These are phyloP conservation scores for Actinidia arguta DNA, from an alignment of 179 eudicot species.

Conservation along the genomic window DNA sequence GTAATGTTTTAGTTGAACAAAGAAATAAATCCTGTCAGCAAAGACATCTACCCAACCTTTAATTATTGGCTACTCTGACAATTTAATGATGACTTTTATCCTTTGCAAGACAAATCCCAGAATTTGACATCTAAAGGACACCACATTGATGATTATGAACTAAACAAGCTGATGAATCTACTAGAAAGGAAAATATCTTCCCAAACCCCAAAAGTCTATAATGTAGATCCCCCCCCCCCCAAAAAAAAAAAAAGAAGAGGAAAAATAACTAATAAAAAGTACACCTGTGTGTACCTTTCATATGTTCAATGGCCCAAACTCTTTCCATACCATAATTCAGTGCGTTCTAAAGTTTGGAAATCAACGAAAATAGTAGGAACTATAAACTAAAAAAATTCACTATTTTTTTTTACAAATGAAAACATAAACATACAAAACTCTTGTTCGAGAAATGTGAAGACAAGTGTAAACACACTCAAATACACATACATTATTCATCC, in stretches of 20 bases:
- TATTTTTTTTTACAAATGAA: too few species aligned
- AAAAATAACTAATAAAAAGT: slow-evolving; percentile 16
- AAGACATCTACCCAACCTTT: neutral
- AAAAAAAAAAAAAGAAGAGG: neutral
- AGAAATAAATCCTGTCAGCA: too few species aligned
- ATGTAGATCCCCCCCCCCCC: neutral
- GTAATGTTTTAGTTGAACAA: neutral
- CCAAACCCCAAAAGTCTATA: neutral
- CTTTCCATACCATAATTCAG: slow-evolving; percentile 95
- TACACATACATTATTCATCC: too few species aligned
- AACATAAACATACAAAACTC: too few species aligned
- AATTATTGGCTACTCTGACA: neutral
- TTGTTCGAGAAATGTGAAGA: too few species aligned
- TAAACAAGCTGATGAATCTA: slow-evolving; percentile 10
- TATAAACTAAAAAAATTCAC: too few species aligned
- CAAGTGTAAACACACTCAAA: too few species aligned
- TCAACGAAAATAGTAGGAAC: neutral
- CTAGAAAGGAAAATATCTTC: neutral
- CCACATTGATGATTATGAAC: neutral
- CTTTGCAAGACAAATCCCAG: neutral
- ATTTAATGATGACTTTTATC: slow-evolving; percentile 1
- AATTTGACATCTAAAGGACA: neutral
- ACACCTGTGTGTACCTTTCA: slow-evolving; percentile 84
- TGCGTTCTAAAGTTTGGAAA: slow-evolving; percentile 83
- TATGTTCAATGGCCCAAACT: slow-evolving; percentile 94